Percentiles rank a stretch among this genome's conserved stretches.
Evolutionary conservation across 345 rosid species (phyloP).

Genomic region (Murraya koenigii): DNA sequence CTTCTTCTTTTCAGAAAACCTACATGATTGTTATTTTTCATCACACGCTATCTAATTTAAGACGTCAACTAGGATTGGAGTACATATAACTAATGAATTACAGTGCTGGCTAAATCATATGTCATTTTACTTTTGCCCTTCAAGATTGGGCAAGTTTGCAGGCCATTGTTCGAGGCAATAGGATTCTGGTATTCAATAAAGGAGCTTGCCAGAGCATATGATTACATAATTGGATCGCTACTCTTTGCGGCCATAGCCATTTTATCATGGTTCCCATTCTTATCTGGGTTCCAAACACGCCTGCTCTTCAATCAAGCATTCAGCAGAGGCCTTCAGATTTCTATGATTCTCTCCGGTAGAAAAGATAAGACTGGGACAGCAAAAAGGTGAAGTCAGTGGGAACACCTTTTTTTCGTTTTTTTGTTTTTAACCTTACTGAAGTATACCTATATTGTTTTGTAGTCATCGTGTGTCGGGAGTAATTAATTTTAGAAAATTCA

Average conservation of each 20-base stretch:
- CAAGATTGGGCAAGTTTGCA: conserved; percentile 79
- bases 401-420: neutral
- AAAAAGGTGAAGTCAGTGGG: neutral
- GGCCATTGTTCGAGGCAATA: conserved; percentile 41
- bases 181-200: conserved; percentile 79
- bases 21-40: too few species aligned
- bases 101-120: conserved; percentile 1
- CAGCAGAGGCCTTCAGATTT: conserved; percentile 91
- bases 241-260: conserved; percentile 72
- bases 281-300: conserved; percentile 84
- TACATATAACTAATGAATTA: too few species aligned
- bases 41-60: too few species aligned
- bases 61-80: too few species aligned
- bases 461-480: neutral
- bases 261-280: conserved; percentile 86
- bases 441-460: neutral
- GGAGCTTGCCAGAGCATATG: conserved; percentile 90
- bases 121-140: neutral
- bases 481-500: neutral
- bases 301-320: conserved; percentile 94
- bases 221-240: conserved; percentile 70
- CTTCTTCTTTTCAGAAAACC: too few species aligned
- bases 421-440: too few species aligned
- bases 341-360: conserved; percentile 74
- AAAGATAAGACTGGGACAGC: conserved; percentile 35